A percentile compares a stretch with the other conserved stretches of the same genome.
These are phyloP conservation scores for Fusarium musae DNA, from an alignment of 2,329 filamentous ascomycete species.

Conservation along the genomic window DNA sequence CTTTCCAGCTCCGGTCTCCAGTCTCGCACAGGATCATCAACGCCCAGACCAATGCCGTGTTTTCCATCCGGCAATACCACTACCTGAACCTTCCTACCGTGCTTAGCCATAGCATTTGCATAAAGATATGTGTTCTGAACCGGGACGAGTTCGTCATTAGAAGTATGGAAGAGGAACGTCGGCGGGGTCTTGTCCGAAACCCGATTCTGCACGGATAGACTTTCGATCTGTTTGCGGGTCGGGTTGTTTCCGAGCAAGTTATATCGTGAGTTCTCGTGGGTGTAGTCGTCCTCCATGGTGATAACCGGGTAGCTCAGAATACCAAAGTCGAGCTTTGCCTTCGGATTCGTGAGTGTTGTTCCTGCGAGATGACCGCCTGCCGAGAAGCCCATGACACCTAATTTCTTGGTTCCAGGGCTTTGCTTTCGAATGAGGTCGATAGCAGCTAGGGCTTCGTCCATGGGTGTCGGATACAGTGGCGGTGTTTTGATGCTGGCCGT, in stretches of 20 bases:
- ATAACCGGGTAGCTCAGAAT: conserved; percentile 29
- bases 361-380: conserved; percentile 30
- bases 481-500: conserved; percentile 17
- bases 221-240: conserved; percentile 2
- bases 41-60: conserved; percentile 22
- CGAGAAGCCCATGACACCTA: conserved; percentile 33
- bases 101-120: conserved; percentile 25
- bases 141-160: conserved; percentile 20
- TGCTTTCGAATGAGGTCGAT: conserved; percentile 19
- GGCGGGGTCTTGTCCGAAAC: conserved; percentile 21
- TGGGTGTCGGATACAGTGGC: conserved; percentile 24
- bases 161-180: conserved; percentile 34
- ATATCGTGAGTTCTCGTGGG: conserved; percentile 23
- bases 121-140: conserved; percentile 28
- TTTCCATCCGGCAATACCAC: conserved; percentile 24
- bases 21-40: conserved; percentile 21
- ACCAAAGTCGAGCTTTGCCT: conserved; percentile 28
- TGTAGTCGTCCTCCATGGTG: conserved; percentile 26
- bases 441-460: conserved; percentile 24
- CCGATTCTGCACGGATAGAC: conserved; percentile 22
- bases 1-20: conserved; percentile 32
- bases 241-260: conserved; percentile 26
- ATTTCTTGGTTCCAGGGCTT: conserved; percentile 6
- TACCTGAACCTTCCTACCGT: conserved; percentile 7
- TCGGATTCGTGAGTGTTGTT: conserved; percentile 25